phyloP scores from a whole-genome alignment of 148 eudicot species.

The Limonium bicolor region DNA sequence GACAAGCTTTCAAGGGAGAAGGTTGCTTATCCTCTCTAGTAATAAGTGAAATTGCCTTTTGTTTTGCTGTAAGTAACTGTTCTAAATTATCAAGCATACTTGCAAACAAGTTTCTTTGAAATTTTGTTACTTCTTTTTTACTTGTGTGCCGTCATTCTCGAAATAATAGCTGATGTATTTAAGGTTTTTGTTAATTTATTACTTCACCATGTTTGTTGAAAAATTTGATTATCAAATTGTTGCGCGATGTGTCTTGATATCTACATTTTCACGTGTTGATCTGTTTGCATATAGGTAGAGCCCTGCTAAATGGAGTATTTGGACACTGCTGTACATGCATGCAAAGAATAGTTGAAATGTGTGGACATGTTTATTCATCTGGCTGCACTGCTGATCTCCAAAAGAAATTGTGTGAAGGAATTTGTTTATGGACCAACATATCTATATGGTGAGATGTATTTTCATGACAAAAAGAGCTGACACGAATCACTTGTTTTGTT shows the following conservation, averaged over 20 bases:
- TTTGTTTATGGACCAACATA: neutral
- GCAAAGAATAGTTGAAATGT: neutral
- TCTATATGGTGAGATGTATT: neutral
- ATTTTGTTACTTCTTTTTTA: neutral
- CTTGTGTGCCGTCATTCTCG: no score
- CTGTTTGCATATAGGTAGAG: no score
- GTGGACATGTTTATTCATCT: neutral
- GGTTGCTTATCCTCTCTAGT: slow-evolving; percentile 34
- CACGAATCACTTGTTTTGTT: neutral
- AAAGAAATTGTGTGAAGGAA: neutral
- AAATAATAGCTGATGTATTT: neutral
- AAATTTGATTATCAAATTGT: no score
- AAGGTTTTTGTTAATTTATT: neutral
- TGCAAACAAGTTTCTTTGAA: neutral
- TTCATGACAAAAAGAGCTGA: neutral
- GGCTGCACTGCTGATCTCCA: neutral
- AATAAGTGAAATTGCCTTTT: slow-evolving; percentile 1
- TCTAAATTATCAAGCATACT: neutral
- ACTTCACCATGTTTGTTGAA: neutral
- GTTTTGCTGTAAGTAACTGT: neutral
- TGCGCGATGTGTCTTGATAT: no score
- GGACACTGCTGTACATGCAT: neutral
- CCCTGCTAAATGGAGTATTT: neutral
- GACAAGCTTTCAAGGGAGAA: slow-evolving; percentile 86
- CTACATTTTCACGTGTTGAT: no score